Evolutionary conservation across 352 stramenopile genomes (phyloP).

Genomic region (Pythium graminicola): DNA sequence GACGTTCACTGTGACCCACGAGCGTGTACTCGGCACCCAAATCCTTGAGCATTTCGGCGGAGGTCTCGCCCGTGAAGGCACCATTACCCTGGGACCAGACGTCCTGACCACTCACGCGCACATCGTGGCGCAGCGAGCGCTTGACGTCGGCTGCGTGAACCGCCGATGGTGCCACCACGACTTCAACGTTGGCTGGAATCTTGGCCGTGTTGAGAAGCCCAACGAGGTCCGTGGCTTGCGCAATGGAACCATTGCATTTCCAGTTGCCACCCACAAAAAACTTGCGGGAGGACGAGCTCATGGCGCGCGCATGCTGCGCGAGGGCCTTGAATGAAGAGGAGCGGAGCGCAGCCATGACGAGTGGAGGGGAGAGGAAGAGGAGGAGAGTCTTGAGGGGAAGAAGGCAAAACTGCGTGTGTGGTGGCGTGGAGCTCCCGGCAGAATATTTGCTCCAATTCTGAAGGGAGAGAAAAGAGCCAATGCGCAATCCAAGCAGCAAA

Average conservation of each 20-base stretch:
- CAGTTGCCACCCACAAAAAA: constrained; percentile 99
- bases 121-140: constrained; percentile 48
- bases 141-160: constrained; percentile 83
- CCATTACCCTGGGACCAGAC: constrained; percentile 94
- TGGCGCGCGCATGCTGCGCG: constrained; percentile 44
- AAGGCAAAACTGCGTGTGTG: constrained; percentile 29
- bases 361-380: background rate
- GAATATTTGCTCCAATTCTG: constrained; percentile 13
- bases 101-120: constrained; percentile 90
- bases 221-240: constrained; percentile 62
- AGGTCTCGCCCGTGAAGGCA: constrained; percentile 96
- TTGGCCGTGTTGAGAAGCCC: constrained; percentile 79
- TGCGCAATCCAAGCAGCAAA: constrained; percentile 17
- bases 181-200: constrained; percentile 84
- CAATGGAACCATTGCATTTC: constrained; percentile 93
- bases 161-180: constrained; percentile 95
- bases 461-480: constrained; percentile 14
- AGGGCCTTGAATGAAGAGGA: constrained; percentile 27
- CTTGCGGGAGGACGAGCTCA: constrained; percentile 82
- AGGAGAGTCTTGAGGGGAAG: constrained; percentile 26
- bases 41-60: constrained; percentile 96
- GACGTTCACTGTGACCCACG: constrained; percentile 95
- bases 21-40: constrained; percentile 94
- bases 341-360: constrained; percentile 38
- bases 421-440: background rate